These are phyloP conservation scores for Exophiala lecanii-corni DNA, from an alignment of 2,329 filamentous ascomycete genomes.

Conservation along the genomic window DNA sequence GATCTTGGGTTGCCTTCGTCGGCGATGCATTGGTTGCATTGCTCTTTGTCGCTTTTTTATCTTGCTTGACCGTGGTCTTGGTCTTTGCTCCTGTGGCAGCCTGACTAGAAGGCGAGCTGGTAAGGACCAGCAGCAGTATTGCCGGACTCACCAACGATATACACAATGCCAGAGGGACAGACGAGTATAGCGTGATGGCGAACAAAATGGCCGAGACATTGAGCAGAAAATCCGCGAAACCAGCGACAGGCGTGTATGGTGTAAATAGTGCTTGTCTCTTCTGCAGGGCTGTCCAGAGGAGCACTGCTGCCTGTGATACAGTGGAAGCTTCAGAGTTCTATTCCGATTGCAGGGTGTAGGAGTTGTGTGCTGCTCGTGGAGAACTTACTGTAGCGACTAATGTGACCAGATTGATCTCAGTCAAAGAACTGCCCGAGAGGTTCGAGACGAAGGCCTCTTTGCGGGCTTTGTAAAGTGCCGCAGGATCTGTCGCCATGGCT, in stretches of 20 bases:
- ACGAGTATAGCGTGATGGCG: conserved; percentile 79
- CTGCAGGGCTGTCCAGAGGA: conserved; percentile 88
- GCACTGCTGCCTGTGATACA: conserved; percentile 71
- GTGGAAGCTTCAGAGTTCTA: too few relatives aligned
- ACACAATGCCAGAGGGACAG: conserved; percentile 67
- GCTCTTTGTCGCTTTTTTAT: conserved; percentile 5
- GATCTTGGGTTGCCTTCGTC: not conserved
- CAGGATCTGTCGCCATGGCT: conserved; percentile 22
- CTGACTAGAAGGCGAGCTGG: conserved; percentile 4
- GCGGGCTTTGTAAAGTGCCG: conserved; percentile 70
- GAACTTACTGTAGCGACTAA: conserved; percentile 75
- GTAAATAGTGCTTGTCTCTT: conserved; percentile 78
- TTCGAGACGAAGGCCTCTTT: conserved; percentile 97
- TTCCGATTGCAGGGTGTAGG: too few relatives aligned
- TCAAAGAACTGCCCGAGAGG: conserved; percentile 73
- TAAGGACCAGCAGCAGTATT: conserved; percentile 47
- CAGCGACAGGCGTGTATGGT: conserved; percentile 63
- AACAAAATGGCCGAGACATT: conserved; percentile 79
- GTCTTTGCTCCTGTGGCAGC: conserved; percentile 21
- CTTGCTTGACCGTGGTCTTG: conserved; percentile 1
- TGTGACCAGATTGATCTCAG: conserved; percentile 83
- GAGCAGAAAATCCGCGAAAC: conserved; percentile 77
- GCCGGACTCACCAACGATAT: conserved; percentile 69
- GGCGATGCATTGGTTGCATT: not conserved
- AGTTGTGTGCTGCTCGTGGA: too few relatives aligned